Conservation (phyloP, 1,139 yeast species). For the Taphrina betulina region DNA sequence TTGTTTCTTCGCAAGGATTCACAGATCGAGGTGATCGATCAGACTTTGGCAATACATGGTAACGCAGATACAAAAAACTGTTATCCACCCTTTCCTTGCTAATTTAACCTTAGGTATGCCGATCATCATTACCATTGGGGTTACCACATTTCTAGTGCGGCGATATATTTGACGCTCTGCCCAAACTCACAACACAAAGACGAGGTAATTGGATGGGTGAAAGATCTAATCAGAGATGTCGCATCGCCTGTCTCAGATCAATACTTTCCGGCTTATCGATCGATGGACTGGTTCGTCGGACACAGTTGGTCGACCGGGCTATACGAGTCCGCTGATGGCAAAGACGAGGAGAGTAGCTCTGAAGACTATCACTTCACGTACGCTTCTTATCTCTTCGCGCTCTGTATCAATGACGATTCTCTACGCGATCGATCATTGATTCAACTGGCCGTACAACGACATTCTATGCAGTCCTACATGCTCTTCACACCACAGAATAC, state of each 20-base stretch:
- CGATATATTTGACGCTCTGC: slow-evolving; percentile 66
- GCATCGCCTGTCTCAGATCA: slow-evolving; percentile 68
- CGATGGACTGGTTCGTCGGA: slow-evolving; percentile 78
- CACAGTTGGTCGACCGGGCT: slow-evolving; percentile 86
- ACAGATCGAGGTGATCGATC: slow-evolving; percentile 50
- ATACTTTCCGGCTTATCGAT: slow-evolving; percentile 73
- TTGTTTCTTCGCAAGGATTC: slow-evolving; percentile 56
- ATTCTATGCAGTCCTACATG: slow-evolving; percentile 65
- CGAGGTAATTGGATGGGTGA: slow-evolving; percentile 51
- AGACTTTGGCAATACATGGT: slow-evolving; percentile 66
- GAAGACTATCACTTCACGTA: slow-evolving; percentile 65
- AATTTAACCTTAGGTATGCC: too few relatives aligned
- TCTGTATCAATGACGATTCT: slow-evolving; percentile 59
- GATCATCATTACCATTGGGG: slow-evolving; percentile 85
- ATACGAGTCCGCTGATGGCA: slow-evolving; percentile 68
- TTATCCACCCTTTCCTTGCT: too few relatives aligned
- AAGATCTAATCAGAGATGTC: slow-evolving; percentile 66
- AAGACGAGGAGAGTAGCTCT: slow-evolving; percentile 77
- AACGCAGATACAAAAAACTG: too few relatives aligned
- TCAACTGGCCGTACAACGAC: slow-evolving; percentile 64
- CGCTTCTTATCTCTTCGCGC: slow-evolving; percentile 80
- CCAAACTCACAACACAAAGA: slow-evolving; percentile 39
- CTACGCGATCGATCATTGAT: slow-evolving; percentile 74
- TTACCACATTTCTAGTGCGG: slow-evolving; percentile 73
- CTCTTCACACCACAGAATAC: slow-evolving; percentile 57